Base-by-base conservation (phyloP, 1,284 basidiomycete genomes). In the Xerocomus minutiporus region DNA sequence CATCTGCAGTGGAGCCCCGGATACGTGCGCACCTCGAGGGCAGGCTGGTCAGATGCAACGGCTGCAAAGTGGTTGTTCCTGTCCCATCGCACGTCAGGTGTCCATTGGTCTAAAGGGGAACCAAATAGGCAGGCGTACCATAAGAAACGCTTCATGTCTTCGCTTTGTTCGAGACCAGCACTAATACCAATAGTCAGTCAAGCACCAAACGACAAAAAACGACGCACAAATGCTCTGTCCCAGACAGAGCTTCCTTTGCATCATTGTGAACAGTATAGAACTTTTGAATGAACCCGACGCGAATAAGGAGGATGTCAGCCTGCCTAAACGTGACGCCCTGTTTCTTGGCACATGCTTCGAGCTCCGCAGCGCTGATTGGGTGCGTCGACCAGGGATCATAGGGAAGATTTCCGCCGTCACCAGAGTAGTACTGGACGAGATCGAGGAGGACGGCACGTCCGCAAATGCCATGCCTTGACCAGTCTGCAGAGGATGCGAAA, bases 41-140 rank as follows among this genome's bases (percentile, higher is more conserved):
- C 71, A n/a, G 87, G 87, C 59, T 84, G 81, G 68, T 89, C 86
- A 9, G 46, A 53, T 3, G 84, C 86, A 38, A 88, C 65, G 4
- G 86, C 85, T 1, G 86, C 82, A 64, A 89, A 88, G 64, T 89
- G 86, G 61, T 88, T 85, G 68, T 89, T 76, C 87, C 86, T 88
- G 53, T 45, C 26, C 31, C 28, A 52, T 52, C 35, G 13, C 36
- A 15, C 8, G 8, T 61, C 36, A 54, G 20, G 2, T 17, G 8
- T 13, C 0, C 15, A 4, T 38, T 9, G 8, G 2, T 40, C 17
- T 32, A 3, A 20, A 8, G 15, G 44, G 5, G 20, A 12, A 11
- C 9, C 11, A 20, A 5, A 20, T 17, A 15, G 3, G 11, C 3
- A 23, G n/a, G 12, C 72, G 8, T 61, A 83, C 83, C 85, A 87